phyloP scores from a whole-genome alignment of 495 filamentous ascomycete genomes.

The Podospora fimiseda region DNA sequence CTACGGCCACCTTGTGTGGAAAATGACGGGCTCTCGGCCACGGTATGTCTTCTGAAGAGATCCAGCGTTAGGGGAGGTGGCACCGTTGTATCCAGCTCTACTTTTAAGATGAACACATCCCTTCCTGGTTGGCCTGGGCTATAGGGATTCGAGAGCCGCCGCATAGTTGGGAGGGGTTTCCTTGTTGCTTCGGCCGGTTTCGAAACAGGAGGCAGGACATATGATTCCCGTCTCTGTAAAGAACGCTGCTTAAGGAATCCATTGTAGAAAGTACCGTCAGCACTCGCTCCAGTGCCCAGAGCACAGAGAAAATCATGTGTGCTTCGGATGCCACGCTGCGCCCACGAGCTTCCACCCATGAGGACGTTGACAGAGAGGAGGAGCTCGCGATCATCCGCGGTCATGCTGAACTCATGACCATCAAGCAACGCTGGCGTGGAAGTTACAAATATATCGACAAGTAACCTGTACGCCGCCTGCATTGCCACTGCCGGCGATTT shows the following conservation, averaged over 20 bases:
- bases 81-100: constrained; percentile 27
- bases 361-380: constrained; percentile 26
- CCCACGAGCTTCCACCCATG: constrained; percentile 38
- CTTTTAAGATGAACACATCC: constrained; percentile 28
- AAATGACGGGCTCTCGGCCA: constrained; percentile 42
- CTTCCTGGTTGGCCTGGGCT: constrained; percentile 18
- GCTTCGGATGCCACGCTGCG: constrained; percentile 34
- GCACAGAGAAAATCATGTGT: constrained; percentile 39
- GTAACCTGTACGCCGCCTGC: constrained; percentile 42
- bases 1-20: constrained; percentile 31
- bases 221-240: constrained; percentile 21
- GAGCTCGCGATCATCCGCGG: constrained; percentile 30
- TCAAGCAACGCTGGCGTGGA: constrained; percentile 40
- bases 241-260: constrained; percentile 41
- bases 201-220: constrained; percentile 27
- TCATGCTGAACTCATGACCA: constrained; percentile 27
- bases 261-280: constrained; percentile 34
- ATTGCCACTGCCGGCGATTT: constrained; percentile 31
- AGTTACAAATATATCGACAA: constrained; percentile 38
- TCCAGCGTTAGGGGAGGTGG: constrained; percentile 30
- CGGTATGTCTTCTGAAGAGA: constrained; percentile 39
- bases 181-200: constrained; percentile 29
- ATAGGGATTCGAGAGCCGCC: constrained; percentile 36
- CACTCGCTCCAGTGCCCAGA: constrained; percentile 37
- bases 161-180: constrained; percentile 39